Percentiles rank a stretch among this genome's conserved stretches.
Conservation (phyloP, 2,329 filamentous ascomycete species). For the Rachicladosporium sp. region DNA sequence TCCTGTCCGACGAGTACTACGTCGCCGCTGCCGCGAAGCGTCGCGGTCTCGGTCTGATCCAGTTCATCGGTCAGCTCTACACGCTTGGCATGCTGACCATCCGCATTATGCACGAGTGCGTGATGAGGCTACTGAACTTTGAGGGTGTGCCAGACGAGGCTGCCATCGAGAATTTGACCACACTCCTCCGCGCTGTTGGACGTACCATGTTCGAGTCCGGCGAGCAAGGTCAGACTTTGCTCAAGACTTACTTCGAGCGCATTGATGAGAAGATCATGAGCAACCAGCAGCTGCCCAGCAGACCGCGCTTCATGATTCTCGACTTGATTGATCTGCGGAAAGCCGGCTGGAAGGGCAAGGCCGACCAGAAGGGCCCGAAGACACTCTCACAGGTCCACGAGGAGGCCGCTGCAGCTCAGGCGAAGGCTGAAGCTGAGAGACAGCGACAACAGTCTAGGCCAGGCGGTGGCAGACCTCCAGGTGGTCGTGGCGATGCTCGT, state of each 20-base stretch:
- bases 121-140: conserved; percentile 92
- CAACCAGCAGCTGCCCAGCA: conserved; percentile 62
- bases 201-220: conserved; percentile 61
- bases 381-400: conserved; percentile 86
- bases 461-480: conserved; percentile 54
- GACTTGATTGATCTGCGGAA: conserved; percentile 78
- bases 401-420: conserved; percentile 65
- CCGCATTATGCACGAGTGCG: conserved; percentile 99
- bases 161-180: conserved; percentile 89
- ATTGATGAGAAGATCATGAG: conserved; percentile 73
- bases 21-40: conserved; percentile 85
- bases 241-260: conserved; percentile 87
- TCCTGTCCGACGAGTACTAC: conserved; percentile 97
- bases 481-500: conserved; percentile 77
- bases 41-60: conserved; percentile 90
- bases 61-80: conserved; percentile 98
- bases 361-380: conserved; percentile 94
- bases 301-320: conserved; percentile 93
- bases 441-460: conserved; percentile 43
- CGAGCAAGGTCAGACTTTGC: conserved; percentile 68
- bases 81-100: conserved; percentile 98
- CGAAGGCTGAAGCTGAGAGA: conserved; percentile 62
- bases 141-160: conserved; percentile 87
- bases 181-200: conserved; percentile 85
- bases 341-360: conserved; percentile 72